Conservation (phyloP, 257 asterid species). For the Capsicum chinense region DNA sequence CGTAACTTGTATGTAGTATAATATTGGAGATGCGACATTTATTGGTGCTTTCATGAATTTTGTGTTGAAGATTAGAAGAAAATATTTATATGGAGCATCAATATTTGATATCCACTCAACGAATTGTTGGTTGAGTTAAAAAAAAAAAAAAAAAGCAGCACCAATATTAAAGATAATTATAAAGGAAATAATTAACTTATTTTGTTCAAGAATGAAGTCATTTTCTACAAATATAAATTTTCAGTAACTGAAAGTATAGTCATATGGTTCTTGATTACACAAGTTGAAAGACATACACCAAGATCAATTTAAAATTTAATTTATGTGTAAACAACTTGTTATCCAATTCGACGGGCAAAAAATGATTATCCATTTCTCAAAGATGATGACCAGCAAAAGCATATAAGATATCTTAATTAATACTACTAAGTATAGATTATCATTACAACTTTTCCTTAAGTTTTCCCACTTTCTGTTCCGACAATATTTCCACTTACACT, state of each 20-base stretch:
- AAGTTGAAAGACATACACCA: conserved; percentile 11
- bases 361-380: background rate
- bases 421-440: background rate
- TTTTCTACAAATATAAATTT: background rate
- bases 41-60: background rate
- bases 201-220: background rate
- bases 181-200: background rate
- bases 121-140: background rate
- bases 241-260: no score
- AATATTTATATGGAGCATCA: background rate
- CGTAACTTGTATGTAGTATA: background rate
- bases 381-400: conserved; percentile 6
- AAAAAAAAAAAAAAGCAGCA: background rate
- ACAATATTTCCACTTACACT: background rate
- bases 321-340: background rate
- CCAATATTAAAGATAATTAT: background rate
- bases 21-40: background rate
- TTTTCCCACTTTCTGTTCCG: background rate
- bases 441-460: background rate
- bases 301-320: background rate
- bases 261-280: background rate
- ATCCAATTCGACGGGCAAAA: background rate
- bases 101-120: no score
- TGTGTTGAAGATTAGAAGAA: background rate
- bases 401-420: background rate